These are phyloP conservation scores for Agaricales sp. DNA, from an alignment of 1,284 basidiomycete genomes.

Conservation along the genomic window DNA sequence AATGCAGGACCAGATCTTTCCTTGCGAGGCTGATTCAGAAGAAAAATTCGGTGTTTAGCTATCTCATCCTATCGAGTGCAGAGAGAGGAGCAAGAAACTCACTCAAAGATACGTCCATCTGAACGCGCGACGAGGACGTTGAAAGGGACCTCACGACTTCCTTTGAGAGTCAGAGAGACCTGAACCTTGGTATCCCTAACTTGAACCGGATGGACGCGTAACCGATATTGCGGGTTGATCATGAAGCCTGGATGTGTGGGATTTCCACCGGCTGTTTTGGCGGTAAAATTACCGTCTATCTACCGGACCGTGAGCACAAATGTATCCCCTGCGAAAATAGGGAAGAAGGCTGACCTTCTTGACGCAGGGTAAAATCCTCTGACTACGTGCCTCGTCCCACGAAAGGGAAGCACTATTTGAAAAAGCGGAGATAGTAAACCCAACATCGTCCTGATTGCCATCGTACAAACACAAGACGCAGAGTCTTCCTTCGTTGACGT, in stretches of 20 bases:
- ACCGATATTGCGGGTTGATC: constrained; percentile 81
- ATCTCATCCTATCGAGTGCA: not conserved
- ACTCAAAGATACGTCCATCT: constrained; percentile 69
- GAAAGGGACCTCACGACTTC: constrained; percentile 59
- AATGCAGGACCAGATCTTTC: constrained; percentile 63
- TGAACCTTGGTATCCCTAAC: constrained; percentile 31
- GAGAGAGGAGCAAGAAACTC: constrained; percentile 24
- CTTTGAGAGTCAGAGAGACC: constrained; percentile 37
- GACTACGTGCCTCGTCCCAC: constrained; percentile 35
- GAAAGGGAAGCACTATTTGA: constrained; percentile 27
- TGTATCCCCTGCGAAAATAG: no score
- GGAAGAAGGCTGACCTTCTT: constrained; percentile 24
- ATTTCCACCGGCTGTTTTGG: constrained; percentile 78
- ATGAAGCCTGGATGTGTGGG: constrained; percentile 73
- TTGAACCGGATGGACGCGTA: constrained; percentile 40
- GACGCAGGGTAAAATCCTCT: constrained; percentile 27
- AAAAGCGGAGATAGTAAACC: constrained; percentile 56
- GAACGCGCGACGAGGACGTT: constrained; percentile 75
- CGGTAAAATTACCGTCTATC: constrained; percentile 56
- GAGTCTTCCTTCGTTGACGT: constrained; percentile 29
- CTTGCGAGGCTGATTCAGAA: constrained; percentile 49
- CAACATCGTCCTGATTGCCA: constrained; percentile 44
- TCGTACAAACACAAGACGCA: constrained; percentile 59
- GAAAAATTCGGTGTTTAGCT: not conserved
- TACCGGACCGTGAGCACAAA: no score